phyloP scores from a whole-genome alignment of 208 protist genomes.

The Balamuthia mandrillaris region DNA sequence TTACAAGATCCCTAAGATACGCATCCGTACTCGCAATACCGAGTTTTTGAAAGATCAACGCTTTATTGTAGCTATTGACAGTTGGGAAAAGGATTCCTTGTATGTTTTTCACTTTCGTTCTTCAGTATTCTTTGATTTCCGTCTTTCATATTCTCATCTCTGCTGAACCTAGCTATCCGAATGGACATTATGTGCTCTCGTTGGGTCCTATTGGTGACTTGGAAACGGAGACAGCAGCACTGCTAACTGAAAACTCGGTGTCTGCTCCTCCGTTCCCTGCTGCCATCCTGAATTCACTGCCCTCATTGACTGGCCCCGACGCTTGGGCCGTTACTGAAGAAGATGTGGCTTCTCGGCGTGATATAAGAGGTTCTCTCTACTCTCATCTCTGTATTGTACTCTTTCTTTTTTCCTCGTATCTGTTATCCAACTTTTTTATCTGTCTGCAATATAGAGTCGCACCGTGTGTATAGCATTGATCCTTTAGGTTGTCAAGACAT shows the following conservation, averaged over 20 bases:
- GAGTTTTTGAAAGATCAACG: slow-evolving; percentile 64
- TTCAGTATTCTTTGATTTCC: too few species aligned
- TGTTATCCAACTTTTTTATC: background rate
- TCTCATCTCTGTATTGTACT: background rate
- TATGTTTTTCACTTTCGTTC: too few species aligned
- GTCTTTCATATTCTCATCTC: slow-evolving; percentile 47
- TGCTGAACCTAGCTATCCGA: background rate
- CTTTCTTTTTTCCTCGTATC: background rate
- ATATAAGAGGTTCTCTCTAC: background rate
- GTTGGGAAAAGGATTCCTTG: slow-evolving; percentile 82
- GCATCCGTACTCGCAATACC: slow-evolving; percentile 42
- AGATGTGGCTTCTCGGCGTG: background rate
- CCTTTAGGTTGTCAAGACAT: slow-evolving; percentile 86
- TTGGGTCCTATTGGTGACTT: slow-evolving; percentile 87
- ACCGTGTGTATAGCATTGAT: slow-evolving; percentile 87
- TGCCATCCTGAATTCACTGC: background rate
- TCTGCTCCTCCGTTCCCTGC: background rate
- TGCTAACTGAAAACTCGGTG: slow-evolving; percentile 1
- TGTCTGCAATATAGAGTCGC: slow-evolving; percentile 69
- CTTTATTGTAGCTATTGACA: slow-evolving; percentile 87
- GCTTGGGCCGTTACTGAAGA: background rate
- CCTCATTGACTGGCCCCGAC: background rate
- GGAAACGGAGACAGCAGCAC: slow-evolving; percentile 76
- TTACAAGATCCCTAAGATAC: slow-evolving; percentile 48
- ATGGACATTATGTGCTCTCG: slow-evolving; percentile 85